Conservation (phyloP, 305 asterid species). For the Fraxinus baroniana region DNA sequence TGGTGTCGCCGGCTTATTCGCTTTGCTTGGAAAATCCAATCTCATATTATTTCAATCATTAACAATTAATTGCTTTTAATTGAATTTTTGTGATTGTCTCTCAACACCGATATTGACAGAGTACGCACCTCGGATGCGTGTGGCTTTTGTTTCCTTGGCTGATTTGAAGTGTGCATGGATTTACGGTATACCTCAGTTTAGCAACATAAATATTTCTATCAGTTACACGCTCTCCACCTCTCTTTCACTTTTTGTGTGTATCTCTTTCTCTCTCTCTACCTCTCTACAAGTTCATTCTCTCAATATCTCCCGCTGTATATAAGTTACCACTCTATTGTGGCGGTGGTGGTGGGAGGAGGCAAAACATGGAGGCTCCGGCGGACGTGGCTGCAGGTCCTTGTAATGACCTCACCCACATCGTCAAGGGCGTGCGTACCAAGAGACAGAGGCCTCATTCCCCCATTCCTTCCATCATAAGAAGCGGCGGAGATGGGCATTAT, state of each 20-base stretch:
- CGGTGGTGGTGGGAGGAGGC: conserved; percentile 24
- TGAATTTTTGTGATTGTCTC: not conserved
- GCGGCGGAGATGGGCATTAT: not conserved
- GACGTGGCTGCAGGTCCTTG: conserved; percentile 36
- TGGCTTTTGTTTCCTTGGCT: not conserved
- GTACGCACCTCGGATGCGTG: not conserved
- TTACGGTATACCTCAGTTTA: not conserved
- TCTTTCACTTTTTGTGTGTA: conserved; percentile 11
- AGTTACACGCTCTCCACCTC: conserved; percentile 28
- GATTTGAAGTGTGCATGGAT: conserved; percentile 3
- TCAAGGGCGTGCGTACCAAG: conserved; percentile 80
- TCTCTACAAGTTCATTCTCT: not conserved
- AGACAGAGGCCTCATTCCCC: conserved; percentile 68
- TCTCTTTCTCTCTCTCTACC: conserved; percentile 2
- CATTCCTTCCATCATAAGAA: conserved; percentile 8
- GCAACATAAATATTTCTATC: not conserved
- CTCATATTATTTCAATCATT: not conserved
- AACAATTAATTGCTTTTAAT: not conserved
- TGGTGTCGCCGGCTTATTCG: not conserved
- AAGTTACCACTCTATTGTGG: conserved; percentile 23
- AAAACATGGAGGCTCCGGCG: conserved; percentile 44
- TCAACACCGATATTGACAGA: not conserved
- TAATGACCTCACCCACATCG: conserved; percentile 47
- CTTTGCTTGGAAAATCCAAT: not conserved
- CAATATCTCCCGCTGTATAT: not conserved